Conservation (phyloP, 306 rosid species). For the Sophora flavescens region DNA sequence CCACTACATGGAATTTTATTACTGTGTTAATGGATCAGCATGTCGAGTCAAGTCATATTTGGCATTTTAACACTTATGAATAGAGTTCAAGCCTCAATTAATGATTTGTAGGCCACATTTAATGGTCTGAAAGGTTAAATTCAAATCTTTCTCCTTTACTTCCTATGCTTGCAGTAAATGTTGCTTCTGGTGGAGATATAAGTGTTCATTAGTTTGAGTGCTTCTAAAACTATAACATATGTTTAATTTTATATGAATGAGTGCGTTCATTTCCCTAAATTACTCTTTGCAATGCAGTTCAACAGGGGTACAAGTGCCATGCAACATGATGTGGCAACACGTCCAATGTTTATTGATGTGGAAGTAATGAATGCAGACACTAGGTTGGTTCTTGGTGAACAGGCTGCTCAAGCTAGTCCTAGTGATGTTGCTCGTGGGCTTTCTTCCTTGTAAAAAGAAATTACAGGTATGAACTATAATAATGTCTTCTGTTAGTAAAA, state of each 20-base stretch:
- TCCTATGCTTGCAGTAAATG: conserved; percentile 24
- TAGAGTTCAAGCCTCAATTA: conserved; percentile 23
- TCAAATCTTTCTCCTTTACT: conserved; percentile 41
- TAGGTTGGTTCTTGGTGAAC: conserved; percentile 96
- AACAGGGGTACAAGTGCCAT: conserved; percentile 99
- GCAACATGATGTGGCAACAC: conserved; percentile 99
- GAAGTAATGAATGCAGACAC: conserved; percentile 98
- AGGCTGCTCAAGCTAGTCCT: conserved; percentile 83
- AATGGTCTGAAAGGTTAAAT: conserved; percentile 32
- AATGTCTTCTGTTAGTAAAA: conserved; percentile 36
- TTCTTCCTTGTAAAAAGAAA: conserved; percentile 89
- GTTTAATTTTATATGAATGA: conserved; percentile 18
- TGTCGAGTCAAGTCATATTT: conserved; percentile 41
- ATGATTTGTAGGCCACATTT: conserved; percentile 16
- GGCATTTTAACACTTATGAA: conserved; percentile 24
- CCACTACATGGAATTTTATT: conserved; percentile 7
- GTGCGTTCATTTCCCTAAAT: background rate
- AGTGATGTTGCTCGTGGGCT: conserved; percentile 95
- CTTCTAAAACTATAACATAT: conserved; percentile 15
- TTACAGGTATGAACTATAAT: conserved; percentile 76
- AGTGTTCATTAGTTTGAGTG: conserved; percentile 1
- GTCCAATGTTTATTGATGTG: conserved; percentile 98
- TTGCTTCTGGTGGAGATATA: conserved; percentile 36
- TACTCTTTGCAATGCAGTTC: conserved; percentile 66
- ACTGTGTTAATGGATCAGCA: background rate